Conservation (phyloP, 495 filamentous ascomycete species). For the Delitschia confertaspora region DNA sequence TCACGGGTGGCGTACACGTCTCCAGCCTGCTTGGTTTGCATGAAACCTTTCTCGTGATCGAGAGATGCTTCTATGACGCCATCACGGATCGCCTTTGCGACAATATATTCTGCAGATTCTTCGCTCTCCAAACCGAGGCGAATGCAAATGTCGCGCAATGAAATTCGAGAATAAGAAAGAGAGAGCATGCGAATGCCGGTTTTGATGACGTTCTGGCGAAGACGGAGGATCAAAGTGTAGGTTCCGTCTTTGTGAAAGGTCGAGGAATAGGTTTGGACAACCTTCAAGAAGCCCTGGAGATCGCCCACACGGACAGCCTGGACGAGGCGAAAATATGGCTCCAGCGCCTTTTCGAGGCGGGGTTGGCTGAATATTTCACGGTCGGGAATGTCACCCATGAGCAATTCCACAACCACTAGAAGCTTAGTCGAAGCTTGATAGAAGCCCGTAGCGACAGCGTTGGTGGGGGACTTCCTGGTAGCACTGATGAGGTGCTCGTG, state of each 20-base stretch:
- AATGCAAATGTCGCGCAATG: conserved; percentile 94
- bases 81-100: conserved; percentile 95
- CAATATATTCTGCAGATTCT: conserved; percentile 96
- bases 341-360: conserved; percentile 71
- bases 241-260: conserved; percentile 89
- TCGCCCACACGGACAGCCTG: conserved; percentile 93
- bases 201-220: conserved; percentile 98
- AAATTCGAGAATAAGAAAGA: conserved; percentile 92
- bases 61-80: conserved; percentile 95
- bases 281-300: conserved; percentile 79
- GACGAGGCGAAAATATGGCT: conserved; percentile 86
- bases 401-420: conserved; percentile 83
- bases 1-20: conserved; percentile 95
- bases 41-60: conserved; percentile 89
- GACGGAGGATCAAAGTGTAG: conserved; percentile 86
- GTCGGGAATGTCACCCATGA: conserved; percentile 98
- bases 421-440: conserved; percentile 92
- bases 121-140: conserved; percentile 85
- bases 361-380: conserved; percentile 85
- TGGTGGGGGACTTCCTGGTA: conserved; percentile 88
- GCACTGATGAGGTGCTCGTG: conserved; percentile 86
- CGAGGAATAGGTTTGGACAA: conserved; percentile 66
- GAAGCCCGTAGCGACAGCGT: conserved; percentile 79
- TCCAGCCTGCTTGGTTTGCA: conserved; percentile 94
- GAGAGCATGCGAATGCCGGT: conserved; percentile 99